phyloP scores from a whole-genome alignment of 1,139 yeast genomes.

The Geotrichum klebahnii region DNA sequence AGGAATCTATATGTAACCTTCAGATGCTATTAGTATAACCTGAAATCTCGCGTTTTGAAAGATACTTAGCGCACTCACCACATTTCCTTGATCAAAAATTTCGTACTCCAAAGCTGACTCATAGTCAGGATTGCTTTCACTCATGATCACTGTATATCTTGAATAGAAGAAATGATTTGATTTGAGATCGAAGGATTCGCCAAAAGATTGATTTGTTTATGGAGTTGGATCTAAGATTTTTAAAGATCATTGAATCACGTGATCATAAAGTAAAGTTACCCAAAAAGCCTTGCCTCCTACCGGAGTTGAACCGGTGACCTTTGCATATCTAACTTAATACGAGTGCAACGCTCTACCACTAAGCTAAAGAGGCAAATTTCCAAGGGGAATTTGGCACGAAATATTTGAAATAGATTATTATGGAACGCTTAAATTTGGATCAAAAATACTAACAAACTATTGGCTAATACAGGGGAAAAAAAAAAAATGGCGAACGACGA shows the following conservation, averaged over 20 bases:
- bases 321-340: no score
- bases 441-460: no score
- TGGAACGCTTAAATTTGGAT: no score
- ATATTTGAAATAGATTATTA: no score
- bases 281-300: no score
- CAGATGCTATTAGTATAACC: not conserved
- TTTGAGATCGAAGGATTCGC: not conserved
- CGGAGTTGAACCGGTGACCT: no score
- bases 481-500: no score
- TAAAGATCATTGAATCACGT: not conserved
- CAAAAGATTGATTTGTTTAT: not conserved
- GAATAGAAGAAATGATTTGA: not conserved
- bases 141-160: not conserved
- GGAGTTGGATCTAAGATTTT: not conserved
- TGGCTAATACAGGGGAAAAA: no score
- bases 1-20: conserved; percentile 21
- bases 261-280: not conserved
- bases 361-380: conserved; percentile 24
- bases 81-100: conserved; percentile 19
- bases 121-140: conserved; percentile 5
- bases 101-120: conserved; percentile 18
- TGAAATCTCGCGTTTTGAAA: not conserved
- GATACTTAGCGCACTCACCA: conserved; percentile 13
- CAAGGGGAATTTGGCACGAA: no score
- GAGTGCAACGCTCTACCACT: conserved; percentile 23